These are phyloP conservation scores for Sambucus nigra DNA, from an alignment of 129 eudicot genomes.

Conservation along the genomic window DNA sequence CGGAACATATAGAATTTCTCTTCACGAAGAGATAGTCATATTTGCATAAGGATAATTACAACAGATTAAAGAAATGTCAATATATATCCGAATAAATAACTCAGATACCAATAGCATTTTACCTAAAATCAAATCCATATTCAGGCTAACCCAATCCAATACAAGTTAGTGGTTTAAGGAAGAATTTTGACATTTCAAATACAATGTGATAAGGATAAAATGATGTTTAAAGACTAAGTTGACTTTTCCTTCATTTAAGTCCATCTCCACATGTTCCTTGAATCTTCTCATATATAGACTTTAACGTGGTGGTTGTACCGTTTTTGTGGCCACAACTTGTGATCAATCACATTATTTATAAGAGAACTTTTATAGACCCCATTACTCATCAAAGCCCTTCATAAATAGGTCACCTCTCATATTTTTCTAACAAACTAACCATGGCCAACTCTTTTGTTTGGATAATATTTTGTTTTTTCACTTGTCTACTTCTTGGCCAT, in stretches of 20 bases:
- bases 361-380: neutral
- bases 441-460: slow-evolving; percentile 4
- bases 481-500: slow-evolving; percentile 1
- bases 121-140: too few species aligned
- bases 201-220: too few species aligned
- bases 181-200: too few species aligned
- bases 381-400: neutral
- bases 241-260: neutral
- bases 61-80: too few species aligned
- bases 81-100: too few species aligned
- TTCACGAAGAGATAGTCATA: too few species aligned
- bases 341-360: neutral
- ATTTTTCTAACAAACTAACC: neutral
- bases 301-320: neutral
- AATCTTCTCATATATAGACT: neutral
- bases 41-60: too few species aligned
- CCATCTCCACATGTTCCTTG: slow-evolving; percentile 2
- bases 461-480: neutral
- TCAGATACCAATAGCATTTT: too few species aligned
- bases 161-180: too few species aligned
- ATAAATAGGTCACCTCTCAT: neutral
- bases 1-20: too few species aligned
- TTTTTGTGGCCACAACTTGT: neutral
- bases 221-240: too few species aligned
- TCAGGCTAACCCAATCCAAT: too few species aligned